phyloP scores from a whole-genome alignment of 1,284 basidiomycete genomes.

The Naganishia sp. region DNA sequence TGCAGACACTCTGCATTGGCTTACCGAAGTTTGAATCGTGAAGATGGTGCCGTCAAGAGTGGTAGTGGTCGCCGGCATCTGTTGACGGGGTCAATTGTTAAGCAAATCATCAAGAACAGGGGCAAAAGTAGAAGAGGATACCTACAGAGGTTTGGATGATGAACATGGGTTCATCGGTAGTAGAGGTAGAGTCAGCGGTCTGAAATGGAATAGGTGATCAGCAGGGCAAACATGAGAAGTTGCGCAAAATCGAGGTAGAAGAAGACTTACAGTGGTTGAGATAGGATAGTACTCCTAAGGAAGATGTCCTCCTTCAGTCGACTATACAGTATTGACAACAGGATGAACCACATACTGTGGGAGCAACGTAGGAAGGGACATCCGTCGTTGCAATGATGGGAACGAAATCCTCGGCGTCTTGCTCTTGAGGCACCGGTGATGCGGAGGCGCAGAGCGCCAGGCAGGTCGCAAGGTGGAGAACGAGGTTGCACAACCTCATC shows the following conservation, averaged over 20 bases:
- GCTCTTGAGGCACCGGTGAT: not conserved
- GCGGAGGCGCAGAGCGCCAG: conserved; percentile 5
- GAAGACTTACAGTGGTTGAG: too few species aligned
- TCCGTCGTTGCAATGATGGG: not conserved
- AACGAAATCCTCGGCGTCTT: not conserved
- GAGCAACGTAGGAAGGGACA: not conserved
- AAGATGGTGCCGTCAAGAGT: not conserved
- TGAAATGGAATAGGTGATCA: not conserved
- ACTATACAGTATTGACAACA: too few species aligned
- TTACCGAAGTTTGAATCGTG: conserved; percentile 12
- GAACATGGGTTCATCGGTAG: not conserved
- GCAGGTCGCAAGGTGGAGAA: not conserved
- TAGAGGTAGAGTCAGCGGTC: not conserved
- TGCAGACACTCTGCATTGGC: not conserved
- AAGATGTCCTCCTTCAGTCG: too few species aligned
- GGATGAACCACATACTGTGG: too few species aligned
- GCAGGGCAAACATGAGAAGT: too few species aligned
- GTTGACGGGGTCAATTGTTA: not conserved
- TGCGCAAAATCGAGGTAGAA: too few species aligned
- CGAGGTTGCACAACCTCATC: conserved; percentile 6
- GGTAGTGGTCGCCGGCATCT: not conserved
- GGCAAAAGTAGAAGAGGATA: not conserved
- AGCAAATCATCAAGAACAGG: not conserved
- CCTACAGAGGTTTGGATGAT: conserved; percentile 18
- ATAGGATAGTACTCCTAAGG: too few species aligned